Evolutionary conservation across 371 early-diverging fungal species (phyloP).

Genomic region (Syncephalastrum racemosum): DNA sequence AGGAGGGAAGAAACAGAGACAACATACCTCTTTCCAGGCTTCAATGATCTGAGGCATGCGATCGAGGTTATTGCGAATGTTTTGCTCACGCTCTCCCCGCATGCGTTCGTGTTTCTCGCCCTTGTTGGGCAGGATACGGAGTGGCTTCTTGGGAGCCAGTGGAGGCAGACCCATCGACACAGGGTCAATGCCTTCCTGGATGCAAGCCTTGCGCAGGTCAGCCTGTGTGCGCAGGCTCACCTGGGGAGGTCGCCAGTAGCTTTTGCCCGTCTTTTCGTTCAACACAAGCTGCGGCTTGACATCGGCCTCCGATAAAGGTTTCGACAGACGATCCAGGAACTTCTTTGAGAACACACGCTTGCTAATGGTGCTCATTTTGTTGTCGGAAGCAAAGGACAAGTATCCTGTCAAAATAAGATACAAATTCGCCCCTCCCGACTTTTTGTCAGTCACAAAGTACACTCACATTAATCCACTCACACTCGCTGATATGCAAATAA

Average conservation of each 20-base stretch:
- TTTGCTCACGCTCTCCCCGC: slow-evolving; percentile 53
- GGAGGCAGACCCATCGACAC: slow-evolving; percentile 51
- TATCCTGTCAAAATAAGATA: background rate
- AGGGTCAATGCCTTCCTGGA: slow-evolving; percentile 53
- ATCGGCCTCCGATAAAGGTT: slow-evolving; percentile 42
- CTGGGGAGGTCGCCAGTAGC: slow-evolving; percentile 57
- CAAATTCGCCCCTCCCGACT: too few relatives aligned
- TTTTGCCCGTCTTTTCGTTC: slow-evolving; percentile 43
- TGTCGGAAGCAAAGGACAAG: background rate
- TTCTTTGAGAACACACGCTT: slow-evolving; percentile 36
- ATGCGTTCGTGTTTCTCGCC: slow-evolving; percentile 65
- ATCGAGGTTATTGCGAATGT: slow-evolving; percentile 41
- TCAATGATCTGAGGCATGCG: slow-evolving; percentile 54
- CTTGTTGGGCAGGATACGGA: slow-evolving; percentile 60
- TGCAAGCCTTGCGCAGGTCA: slow-evolving; percentile 64
- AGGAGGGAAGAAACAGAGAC: background rate
- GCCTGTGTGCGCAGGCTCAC: slow-evolving; percentile 58
- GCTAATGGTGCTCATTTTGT: slow-evolving; percentile 26
- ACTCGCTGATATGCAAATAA: too few relatives aligned
- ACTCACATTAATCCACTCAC: too few relatives aligned
- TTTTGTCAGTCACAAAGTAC: too few relatives aligned
- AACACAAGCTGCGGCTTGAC: slow-evolving; percentile 51
- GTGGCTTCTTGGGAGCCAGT: slow-evolving; percentile 25
- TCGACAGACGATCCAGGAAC: slow-evolving; percentile 26
- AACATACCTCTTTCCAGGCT: slow-evolving; percentile 51